Evolutionary conservation across 2,329 filamentous ascomycete genomes (phyloP), one percentile per base, ranked within the genome.

Genomic region (Capronia americana): DNA sequence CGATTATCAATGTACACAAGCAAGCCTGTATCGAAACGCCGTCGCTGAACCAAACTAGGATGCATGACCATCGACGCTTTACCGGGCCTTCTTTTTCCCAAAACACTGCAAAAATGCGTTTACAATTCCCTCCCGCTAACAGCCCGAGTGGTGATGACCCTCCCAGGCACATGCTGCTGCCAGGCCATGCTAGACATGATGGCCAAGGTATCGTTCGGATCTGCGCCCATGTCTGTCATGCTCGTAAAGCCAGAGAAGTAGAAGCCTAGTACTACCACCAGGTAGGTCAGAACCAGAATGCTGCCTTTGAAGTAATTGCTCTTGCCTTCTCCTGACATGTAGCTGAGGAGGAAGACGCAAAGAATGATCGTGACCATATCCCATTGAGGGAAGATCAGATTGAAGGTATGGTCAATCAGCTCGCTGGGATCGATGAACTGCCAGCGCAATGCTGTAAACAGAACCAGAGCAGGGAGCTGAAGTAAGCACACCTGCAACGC

Each of bases 241-340:
- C 85, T 84, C 69, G 82, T 85, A 75, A 85, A 90, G 26, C 87
- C 86, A 60, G 92, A 92, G 66, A 96, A 90, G 80, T 92, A 98
- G 82, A 96, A 99, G 1, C 95, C 95, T 53, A 92, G 87, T 30
- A 97, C 83, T 57, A 99, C 92, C 30, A 98, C 95, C 26, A 98
- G 79, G 77, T 99, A 99, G 38, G 92, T 95, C 58, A 99, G 83
- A 70, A 98, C 88, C 60, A 99, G 84, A 73, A 98, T 97, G 71
- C 92, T 96, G 59, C 95, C 95, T 82, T 99, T 99, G 87, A 99
- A 99, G 80, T 99, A 99, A 79, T 99, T 99, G 83, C 93, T 98
- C 87, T 99, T 99, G 48, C 95, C 95, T 80, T 99, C 95, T 59
- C 94, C 92, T 74, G 98, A 96, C 84, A 99, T 94, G 83, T 98